phyloP scores from a whole-genome alignment of 352 stramenopile genomes.

The Globisporangium mamillatum region DNA sequence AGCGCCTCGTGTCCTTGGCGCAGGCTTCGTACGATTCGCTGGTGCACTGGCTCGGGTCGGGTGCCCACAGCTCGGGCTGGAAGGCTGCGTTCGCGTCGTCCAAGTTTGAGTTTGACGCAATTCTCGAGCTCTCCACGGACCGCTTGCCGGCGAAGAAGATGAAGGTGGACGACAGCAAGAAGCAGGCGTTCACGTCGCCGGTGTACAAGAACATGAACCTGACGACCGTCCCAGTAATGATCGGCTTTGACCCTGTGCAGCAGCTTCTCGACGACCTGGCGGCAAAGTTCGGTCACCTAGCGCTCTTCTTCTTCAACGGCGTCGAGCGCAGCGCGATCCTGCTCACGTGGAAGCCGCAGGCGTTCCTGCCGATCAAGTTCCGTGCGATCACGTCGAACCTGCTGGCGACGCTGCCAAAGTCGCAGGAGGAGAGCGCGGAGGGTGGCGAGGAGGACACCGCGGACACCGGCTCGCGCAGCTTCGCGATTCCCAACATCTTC shows the following conservation, averaged over 20 bases:
- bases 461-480: conserved; percentile 23
- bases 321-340: conserved; percentile 63
- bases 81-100: conserved; percentile 58
- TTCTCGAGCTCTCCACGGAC: conserved; percentile 45
- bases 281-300: conserved; percentile 55
- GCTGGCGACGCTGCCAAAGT: conserved; percentile 51
- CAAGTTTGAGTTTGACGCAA: conserved; percentile 60
- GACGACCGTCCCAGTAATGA: conserved; percentile 52
- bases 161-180: conserved; percentile 51
- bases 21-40: conserved; percentile 56
- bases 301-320: conserved; percentile 78
- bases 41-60: conserved; percentile 54
- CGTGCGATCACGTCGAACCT: conserved; percentile 69
- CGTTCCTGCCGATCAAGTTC: conserved; percentile 80
- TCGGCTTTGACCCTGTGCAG: conserved; percentile 77
- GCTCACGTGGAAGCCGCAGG: conserved; percentile 76
- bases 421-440: conserved; percentile 10
- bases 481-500: conserved; percentile 73
- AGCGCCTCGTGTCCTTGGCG: conserved; percentile 61
- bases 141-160: conserved; percentile 68
- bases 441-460: conserved; percentile 26
- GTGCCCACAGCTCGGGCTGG: conserved; percentile 55
- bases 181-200: conserved; percentile 60
- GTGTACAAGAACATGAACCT: conserved; percentile 89
- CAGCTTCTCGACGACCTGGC: conserved; percentile 60